phyloP scores from a whole-genome alignment of 2,329 filamentous ascomycete species.

The Colletotrichum tropicale region DNA sequence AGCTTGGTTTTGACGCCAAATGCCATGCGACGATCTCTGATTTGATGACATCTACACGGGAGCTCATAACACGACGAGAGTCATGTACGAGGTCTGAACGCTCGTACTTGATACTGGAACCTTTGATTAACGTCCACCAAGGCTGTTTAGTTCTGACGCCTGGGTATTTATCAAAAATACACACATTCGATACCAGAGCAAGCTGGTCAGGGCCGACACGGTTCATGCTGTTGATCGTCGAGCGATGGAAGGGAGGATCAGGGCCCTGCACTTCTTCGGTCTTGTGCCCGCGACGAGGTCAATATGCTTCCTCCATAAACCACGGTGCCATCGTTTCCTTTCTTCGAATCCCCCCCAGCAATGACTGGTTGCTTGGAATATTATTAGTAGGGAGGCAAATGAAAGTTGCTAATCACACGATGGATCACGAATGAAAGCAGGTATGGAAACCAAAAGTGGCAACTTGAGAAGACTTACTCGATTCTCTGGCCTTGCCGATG shows the following conservation, averaged over 20 bases:
- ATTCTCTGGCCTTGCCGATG: background rate
- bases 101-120: fast-evolving
- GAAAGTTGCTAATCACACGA: fast-evolving
- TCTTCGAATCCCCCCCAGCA: background rate
- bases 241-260: fast-evolving
- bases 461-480: fast-evolving
- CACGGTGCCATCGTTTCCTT: background rate
- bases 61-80: background rate
- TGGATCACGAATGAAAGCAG: background rate
- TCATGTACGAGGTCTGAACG: background rate
- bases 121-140: background rate
- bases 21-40: background rate
- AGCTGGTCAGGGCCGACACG: too few relatives aligned
- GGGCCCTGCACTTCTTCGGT: fast-evolving
- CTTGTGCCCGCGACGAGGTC: fast-evolving
- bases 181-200: too few relatives aligned
- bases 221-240: fast-evolving
- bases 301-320: fast-evolving
- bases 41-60: background rate
- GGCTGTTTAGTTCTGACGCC: background rate
- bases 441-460: fast-evolving
- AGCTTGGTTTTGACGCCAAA: background rate
- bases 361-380: too few relatives aligned
- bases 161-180: background rate
- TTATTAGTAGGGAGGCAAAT: background rate